A percentile compares a stretch with the other conserved stretches of the same genome.
Evolutionary conservation across 1,284 basidiomycete species (phyloP).

Genomic region (Rhodotorula sp.): DNA sequence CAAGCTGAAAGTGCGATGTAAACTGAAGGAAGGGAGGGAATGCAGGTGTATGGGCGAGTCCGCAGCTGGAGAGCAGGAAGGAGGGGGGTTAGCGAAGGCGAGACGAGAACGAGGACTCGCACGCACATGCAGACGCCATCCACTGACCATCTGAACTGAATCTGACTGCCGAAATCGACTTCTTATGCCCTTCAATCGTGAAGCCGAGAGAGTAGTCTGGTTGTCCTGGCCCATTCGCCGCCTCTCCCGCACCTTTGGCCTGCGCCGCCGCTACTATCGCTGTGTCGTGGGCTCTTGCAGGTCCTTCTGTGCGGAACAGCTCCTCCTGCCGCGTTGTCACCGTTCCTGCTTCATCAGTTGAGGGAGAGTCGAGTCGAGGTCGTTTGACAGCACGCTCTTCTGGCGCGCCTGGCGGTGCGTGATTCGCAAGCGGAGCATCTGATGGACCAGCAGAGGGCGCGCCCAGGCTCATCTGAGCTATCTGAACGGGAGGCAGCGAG

Average conservation of each 20-base stretch:
- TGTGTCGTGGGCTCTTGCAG: background rate
- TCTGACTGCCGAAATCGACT: slow-evolving; percentile 50
- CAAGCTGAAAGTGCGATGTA: slow-evolving; percentile 22
- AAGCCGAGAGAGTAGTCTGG: slow-evolving; percentile 43
- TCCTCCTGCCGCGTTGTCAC: background rate
- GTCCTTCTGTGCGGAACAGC: background rate
- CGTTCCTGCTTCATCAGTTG: background rate
- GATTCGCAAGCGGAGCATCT: background rate
- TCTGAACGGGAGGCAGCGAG: background rate
- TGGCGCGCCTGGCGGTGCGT: background rate
- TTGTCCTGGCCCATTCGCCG: background rate
- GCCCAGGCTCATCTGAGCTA: background rate
- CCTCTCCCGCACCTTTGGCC: background rate
- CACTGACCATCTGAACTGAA: slow-evolving; percentile 53
- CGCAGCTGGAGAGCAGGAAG: slow-evolving; percentile 21
- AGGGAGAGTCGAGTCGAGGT: slow-evolving; percentile 6
- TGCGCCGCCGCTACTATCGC: background rate
- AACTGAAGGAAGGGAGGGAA: slow-evolving; percentile 32
- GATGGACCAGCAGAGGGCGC: too few relatives aligned
- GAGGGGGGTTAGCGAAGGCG: background rate
- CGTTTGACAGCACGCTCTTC: slow-evolving; percentile 13
- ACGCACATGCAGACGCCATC: slow-evolving; percentile 51
- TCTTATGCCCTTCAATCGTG: slow-evolving; percentile 52
- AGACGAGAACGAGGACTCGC: background rate
- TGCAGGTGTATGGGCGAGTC: slow-evolving; percentile 35